These are phyloP conservation scores for Aspergillus baeticus DNA, from an alignment of 495 filamentous ascomycete genomes.

Conservation along the genomic window DNA sequence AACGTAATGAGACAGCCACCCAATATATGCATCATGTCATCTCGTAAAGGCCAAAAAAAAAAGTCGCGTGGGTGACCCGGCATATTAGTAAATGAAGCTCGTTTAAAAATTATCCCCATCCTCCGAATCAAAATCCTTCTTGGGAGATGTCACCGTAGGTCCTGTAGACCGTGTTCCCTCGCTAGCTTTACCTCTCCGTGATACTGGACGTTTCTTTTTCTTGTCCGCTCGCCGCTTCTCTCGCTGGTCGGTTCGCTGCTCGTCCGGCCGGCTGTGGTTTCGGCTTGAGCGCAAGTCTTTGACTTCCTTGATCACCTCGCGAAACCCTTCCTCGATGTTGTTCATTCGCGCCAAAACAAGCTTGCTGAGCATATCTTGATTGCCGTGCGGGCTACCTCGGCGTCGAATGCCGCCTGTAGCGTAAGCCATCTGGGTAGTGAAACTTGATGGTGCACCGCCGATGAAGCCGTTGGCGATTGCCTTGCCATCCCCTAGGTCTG, in stretches of 20 bases:
- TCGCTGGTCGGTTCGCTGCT: slow-evolving; percentile 20
- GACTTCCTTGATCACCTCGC: slow-evolving; percentile 81
- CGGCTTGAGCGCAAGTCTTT: slow-evolving; percentile 54
- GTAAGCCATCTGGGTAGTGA: slow-evolving; percentile 76
- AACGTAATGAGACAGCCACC: background rate
- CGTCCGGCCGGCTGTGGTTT: slow-evolving; percentile 31
- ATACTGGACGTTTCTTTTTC: slow-evolving; percentile 24
- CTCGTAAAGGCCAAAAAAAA: background rate
- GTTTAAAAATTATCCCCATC: background rate
- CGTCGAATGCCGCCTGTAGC: slow-evolving; percentile 52
- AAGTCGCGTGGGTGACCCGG: background rate
- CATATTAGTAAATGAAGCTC: background rate
- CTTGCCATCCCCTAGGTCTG: slow-evolving; percentile 70
- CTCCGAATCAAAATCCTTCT: background rate
- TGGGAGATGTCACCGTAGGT: background rate
- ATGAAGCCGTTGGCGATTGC: slow-evolving; percentile 51
- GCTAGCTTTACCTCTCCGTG: slow-evolving; percentile 21
- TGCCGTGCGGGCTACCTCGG: slow-evolving; percentile 35
- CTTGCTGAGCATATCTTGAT: slow-evolving; percentile 70
- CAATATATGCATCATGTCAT: background rate
- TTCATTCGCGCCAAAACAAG: slow-evolving; percentile 92
- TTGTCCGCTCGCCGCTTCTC: slow-evolving; percentile 32
- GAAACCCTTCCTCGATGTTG: slow-evolving; percentile 80
- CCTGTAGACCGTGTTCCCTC: slow-evolving; percentile 10
- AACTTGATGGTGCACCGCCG: slow-evolving; percentile 67